Evolutionary conservation across 306 rosid genomes (phyloP).

Genomic region (Rosa multiflora): DNA sequence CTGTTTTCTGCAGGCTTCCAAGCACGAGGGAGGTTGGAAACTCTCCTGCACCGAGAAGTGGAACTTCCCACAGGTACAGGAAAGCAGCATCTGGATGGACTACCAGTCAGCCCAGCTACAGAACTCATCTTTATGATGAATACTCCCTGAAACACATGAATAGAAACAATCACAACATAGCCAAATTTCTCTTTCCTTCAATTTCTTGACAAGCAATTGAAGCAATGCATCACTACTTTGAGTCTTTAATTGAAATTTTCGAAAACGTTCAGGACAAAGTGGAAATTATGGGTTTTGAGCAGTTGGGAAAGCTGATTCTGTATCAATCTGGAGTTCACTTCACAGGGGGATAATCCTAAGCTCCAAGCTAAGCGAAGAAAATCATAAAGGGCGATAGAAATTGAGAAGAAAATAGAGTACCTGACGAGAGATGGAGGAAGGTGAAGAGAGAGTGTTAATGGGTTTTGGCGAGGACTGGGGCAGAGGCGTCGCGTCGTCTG

Average conservation of each 20-base stretch:
- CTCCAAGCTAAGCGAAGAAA: background rate
- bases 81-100: constrained; percentile 56
- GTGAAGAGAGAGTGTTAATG: background rate
- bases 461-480: background rate
- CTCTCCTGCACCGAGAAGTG: constrained; percentile 26
- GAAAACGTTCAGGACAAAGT: background rate
- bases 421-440: background rate
- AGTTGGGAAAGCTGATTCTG: background rate
- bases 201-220: background rate
- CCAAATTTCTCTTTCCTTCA: too few relatives aligned
- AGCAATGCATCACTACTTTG: background rate
- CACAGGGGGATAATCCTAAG: background rate
- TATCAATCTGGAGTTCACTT: background rate
- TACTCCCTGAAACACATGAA: background rate
- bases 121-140: constrained; percentile 37
- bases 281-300: constrained; percentile 3
- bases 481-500: background rate
- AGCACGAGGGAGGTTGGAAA: constrained; percentile 27
- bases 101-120: constrained; percentile 54
- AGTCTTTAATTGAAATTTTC: background rate
- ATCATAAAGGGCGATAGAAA: background rate
- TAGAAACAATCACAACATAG: background rate
- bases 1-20: constrained; percentile 30
- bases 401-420: background rate
- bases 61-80: constrained; percentile 37